Evolutionary conservation across 257 asterid genomes (phyloP).

Genomic region (Fraxinus quadrangulata): DNA sequence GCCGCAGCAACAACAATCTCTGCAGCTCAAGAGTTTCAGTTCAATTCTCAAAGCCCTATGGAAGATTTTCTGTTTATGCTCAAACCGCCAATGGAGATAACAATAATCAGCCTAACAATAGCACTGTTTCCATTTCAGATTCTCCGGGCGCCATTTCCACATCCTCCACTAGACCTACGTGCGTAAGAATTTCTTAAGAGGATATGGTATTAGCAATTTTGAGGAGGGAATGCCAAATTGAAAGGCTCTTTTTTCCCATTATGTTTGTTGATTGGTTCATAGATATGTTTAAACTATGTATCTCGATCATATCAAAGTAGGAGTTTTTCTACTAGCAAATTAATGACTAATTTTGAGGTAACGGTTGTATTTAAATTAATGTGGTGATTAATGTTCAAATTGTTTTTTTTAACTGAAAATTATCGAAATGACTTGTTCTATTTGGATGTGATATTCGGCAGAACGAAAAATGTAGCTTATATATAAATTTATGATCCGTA

Average conservation of each 20-base stretch:
- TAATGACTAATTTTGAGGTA: background rate
- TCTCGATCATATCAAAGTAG: background rate
- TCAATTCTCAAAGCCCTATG: slow-evolving; percentile 24
- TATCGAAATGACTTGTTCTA: no score
- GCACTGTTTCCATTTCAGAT: slow-evolving; percentile 37
- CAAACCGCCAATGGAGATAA: slow-evolving; percentile 40
- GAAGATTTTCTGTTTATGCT: slow-evolving; percentile 43
- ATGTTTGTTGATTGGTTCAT: background rate
- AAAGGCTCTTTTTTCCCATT: background rate
- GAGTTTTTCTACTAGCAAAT: background rate
- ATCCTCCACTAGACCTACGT: slow-evolving; percentile 40
- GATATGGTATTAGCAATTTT: background rate
- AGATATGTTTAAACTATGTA: background rate
- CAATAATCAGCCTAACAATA: slow-evolving; percentile 34
- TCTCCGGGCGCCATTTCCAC: slow-evolving; percentile 28
- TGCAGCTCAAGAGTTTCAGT: slow-evolving; percentile 13
- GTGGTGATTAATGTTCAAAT: no score
- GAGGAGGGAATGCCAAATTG: background rate
- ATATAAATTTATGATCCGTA: no score
- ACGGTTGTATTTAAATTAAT: background rate
- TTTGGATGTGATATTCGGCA: no score
- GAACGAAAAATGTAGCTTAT: no score
- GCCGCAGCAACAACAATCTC: slow-evolving; percentile 1
- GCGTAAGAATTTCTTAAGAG: background rate
- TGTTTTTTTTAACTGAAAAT: no score